Evolutionary conservation across 257 asterid genomes (phyloP), one percentile per base, ranked within the genome.

Genomic region (Craterostigma plantagineum): DNA sequence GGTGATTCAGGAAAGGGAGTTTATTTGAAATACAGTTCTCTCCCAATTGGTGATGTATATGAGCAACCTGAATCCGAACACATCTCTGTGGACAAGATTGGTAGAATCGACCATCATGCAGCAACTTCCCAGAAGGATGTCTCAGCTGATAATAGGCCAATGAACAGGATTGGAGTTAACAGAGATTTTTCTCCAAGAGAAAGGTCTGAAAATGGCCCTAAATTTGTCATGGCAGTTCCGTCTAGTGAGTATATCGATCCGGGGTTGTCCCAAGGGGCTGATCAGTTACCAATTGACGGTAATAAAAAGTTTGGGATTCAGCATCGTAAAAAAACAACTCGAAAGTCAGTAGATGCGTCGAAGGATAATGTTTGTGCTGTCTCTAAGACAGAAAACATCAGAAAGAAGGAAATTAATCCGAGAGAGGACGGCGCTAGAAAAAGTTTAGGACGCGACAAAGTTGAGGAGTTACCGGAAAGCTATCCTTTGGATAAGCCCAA

Each of bases 301-400:
- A 68, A 68, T 52, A 75, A 63, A 54, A 75, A 64, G 52, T 49
- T 55, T 53, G 65, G 56, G 47, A 57, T 63, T 61, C 71, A 60
- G 54, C 63, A 52, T 59, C 62, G 63, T 45, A 69, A 56, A 48
- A 75, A 64, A 53, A 34, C 50, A 15, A 65, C 63, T 30, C 44
- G 54, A 30, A 63, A 59, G 30, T 23, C 30, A 52, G 54, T 58
- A 38, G 71, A 55, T 57, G 59, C 50, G 46, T 51, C 35, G 23
- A 61, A 45, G 58, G 57, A 51, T 54, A 66, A 66, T 56, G 52
- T 61, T 59, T 37, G 54, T 54, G 56, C 51, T 56, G 59, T 49
- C 33, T 51, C 55, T 23, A 57, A 68, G 47, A 65, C 52, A 43
- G 64, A 54, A 57, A 16, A 49, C 56, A 58, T 55, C 52, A 66